A percentile compares a stretch with the other conserved stretches of the same genome.
These are phyloP conservation scores for Boletus barrowsii DNA, from an alignment of 768 basidiomycete genomes.

Conservation along the genomic window DNA sequence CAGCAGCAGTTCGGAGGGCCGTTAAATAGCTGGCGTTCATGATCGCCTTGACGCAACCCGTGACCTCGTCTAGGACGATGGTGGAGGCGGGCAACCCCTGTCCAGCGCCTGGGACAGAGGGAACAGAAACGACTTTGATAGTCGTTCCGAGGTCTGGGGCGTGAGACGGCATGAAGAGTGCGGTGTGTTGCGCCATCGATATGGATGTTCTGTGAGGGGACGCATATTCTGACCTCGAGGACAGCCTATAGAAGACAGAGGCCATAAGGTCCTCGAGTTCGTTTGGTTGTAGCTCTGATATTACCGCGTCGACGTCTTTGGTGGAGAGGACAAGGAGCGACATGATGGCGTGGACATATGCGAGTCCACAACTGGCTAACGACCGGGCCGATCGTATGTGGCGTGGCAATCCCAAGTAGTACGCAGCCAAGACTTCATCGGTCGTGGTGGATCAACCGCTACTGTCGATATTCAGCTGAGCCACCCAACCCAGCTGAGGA, in stretches of 20 bases:
- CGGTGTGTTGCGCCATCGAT: slow-evolving; percentile 50
- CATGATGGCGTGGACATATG: slow-evolving; percentile 6
- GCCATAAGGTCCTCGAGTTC: slow-evolving; percentile 57
- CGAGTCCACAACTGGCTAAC: too few species aligned
- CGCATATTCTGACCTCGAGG: slow-evolving; percentile 24
- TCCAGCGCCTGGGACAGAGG: slow-evolving; percentile 38
- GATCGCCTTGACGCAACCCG: slow-evolving; percentile 68
- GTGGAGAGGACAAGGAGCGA: slow-evolving; percentile 63
- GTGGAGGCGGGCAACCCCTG: slow-evolving; percentile 76
- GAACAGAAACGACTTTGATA: slow-evolving; percentile 82
- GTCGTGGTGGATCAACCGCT: too few species aligned
- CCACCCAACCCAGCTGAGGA: too few species aligned
- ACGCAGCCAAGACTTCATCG: too few species aligned
- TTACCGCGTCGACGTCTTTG: slow-evolving; percentile 51
- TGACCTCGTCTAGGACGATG: slow-evolving; percentile 67
- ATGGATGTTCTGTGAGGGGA: slow-evolving; percentile 61
- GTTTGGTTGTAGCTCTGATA: slow-evolving; percentile 41
- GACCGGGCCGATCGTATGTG: not conserved
- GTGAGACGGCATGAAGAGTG: slow-evolving; percentile 83
- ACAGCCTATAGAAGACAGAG: slow-evolving; percentile 51
- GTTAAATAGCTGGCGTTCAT: slow-evolving; percentile 78
- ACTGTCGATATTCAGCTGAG: too few species aligned
- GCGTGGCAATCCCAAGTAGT: too few species aligned
- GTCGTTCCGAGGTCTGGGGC: slow-evolving; percentile 52
- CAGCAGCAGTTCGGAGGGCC: slow-evolving; percentile 78